phyloP scores from a whole-genome alignment of 75 land plant species.

The Ceratopteris richardii region DNA sequence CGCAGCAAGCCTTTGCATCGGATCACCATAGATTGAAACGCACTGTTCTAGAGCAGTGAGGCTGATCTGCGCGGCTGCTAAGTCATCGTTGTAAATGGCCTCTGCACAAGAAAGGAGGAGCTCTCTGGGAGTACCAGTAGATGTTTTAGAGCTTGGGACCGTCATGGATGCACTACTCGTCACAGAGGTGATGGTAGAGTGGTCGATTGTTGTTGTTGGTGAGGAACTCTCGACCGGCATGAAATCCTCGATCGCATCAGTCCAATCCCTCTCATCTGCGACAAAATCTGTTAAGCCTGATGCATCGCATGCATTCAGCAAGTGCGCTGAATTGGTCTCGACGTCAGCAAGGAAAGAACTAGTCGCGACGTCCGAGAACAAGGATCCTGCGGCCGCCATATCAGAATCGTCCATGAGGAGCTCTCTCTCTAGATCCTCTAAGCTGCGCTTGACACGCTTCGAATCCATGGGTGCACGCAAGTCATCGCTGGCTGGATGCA shows the following conservation, averaged over 20 bases:
- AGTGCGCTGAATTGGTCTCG: neutral
- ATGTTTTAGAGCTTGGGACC: neutral
- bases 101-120: conserved; percentile 67
- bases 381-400: too few relatives aligned
- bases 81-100: conserved; percentile 43
- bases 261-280: neutral
- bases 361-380: neutral
- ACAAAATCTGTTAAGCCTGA: neutral
- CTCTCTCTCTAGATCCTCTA: conserved; percentile 2
- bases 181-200: neutral
- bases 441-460: neutral
- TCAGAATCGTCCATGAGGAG: neutral
- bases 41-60: conserved; percentile 61
- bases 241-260: neutral
- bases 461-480: neutral
- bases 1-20: conserved; percentile 74
- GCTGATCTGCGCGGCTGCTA: conserved; percentile 39
- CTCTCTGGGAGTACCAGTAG: neutral
- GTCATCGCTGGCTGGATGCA: neutral
- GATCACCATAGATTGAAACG: conserved; percentile 90
- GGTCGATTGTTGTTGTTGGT: neutral
- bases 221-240: neutral
- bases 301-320: too few relatives aligned
- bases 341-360: neutral
- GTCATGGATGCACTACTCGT: neutral